Base-by-base conservation (phyloP, 106 monocot genomes). In the Hemerocallis citrina region DNA sequence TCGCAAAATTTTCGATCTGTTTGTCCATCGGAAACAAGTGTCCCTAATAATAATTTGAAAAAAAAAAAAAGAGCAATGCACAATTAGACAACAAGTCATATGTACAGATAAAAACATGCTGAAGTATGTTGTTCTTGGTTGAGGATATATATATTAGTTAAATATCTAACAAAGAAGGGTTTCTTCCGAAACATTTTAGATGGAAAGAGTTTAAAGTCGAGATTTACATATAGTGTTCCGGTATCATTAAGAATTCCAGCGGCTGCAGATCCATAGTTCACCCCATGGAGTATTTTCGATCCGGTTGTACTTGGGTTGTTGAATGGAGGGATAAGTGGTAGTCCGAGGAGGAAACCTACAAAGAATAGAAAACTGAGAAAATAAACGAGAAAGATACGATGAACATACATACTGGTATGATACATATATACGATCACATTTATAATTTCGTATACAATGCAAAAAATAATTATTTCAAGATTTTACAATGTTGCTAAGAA, bases 161-260 rank as follows among this genome's bases (percentile, higher is more conserved):
- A n/a, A n/a, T n/a, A n/a, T n/a, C n/a, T n/a, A n/a, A n/a, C n/a
- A n/a, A n/a, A n/a, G n/a, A n/a, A n/a, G n/a, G n/a, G n/a, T n/a
- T n/a, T n/a, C n/a, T n/a, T n/a, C n/a, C n/a, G n/a, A 25, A 29
- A 16, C 4, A 32, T 10, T 22, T 24, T 6, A 4, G 12, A 16
- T 15, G 16, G 5, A n/a, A n/a, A n/a, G n/a, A n/a, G n/a, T n/a
- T n/a, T n/a, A n/a, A n/a, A n/a, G n/a, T n/a, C 1, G 31, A 13
- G 0, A 25, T 72, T 14, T 46, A 85, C 85, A 38, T 45, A 85
- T 41, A 77, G 5, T 36, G 23, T 58, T 35, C 85, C 85, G 0
- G 87, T 79, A 48, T 88, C 82, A 52, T 66, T 40, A 23, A 88
- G 83, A 30, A 88, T 88, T 43, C 83, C 87, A 17, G 83, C 61